Evolutionary conservation across 176 grass and related monocot genomes (phyloP).

Genomic region (Oryza meridionalis): DNA sequence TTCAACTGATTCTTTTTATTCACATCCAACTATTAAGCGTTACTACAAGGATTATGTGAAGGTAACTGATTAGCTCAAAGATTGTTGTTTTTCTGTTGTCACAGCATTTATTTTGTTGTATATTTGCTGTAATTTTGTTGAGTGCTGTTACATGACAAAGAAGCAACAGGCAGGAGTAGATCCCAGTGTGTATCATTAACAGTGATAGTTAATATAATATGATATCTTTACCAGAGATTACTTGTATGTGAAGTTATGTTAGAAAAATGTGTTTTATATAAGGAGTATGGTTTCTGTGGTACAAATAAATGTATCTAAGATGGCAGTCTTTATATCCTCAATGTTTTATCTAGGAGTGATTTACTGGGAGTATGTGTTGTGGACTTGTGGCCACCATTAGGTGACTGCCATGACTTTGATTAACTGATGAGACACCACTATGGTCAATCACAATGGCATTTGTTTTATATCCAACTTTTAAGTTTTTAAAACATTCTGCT

Average conservation of each 20-base stretch:
- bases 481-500: not conserved
- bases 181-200: not conserved
- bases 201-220: slow-evolving; percentile 4
- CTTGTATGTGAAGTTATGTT: not conserved
- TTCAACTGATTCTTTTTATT: slow-evolving; percentile 83
- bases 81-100: not conserved
- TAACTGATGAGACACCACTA: not conserved
- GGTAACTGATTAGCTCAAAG: slow-evolving; percentile 42
- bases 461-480: no score
- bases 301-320: not conserved
- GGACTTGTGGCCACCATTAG: not conserved
- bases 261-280: slow-evolving; percentile 24
- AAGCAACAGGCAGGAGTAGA: not conserved
- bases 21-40: slow-evolving; percentile 62
- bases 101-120: not conserved
- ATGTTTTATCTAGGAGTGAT: not conserved
- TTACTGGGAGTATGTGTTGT: not conserved
- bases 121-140: slow-evolving; percentile 20
- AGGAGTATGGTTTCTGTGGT: not conserved
- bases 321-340: not conserved
- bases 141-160: not conserved
- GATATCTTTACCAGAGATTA: not conserved
- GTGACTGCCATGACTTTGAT: not conserved
- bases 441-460: not conserved
- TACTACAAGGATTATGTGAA: slow-evolving; percentile 89